Evolutionary conservation across 2,329 filamentous ascomycete genomes (phyloP).

Genomic region (Domatiomyces globalis): DNA sequence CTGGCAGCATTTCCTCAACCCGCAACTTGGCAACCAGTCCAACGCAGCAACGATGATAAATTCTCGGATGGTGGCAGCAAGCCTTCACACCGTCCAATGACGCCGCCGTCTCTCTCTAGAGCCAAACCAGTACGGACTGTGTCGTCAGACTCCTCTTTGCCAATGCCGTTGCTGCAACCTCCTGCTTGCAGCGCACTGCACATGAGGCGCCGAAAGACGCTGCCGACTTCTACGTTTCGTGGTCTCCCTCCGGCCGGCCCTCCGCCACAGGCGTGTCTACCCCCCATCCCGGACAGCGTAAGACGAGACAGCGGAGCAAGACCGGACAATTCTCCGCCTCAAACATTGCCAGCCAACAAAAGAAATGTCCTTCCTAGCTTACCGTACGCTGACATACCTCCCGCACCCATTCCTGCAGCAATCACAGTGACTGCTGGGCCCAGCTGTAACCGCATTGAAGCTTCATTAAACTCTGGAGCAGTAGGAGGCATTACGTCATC

Average conservation of each 20-base stretch:
- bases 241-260: not conserved
- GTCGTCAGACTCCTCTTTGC: not conserved
- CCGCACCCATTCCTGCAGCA: not conserved
- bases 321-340: not conserved
- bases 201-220: not conserved
- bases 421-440: not conserved
- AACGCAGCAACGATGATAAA: not conserved
- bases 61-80: not conserved
- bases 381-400: not conserved
- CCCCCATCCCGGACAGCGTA: not conserved
- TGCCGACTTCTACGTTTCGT: not conserved
- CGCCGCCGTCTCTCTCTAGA: not conserved
- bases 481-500: not conserved
- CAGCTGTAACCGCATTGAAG: not conserved
- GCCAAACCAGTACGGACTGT: not conserved
- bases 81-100: not conserved
- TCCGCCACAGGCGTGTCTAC: not conserved
- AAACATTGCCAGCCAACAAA: not conserved
- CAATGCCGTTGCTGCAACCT: not conserved
- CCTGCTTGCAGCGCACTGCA: not conserved
- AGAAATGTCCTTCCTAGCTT: not conserved
- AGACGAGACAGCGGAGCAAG: not conserved
- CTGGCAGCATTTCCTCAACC: not conserved
- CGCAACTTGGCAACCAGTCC: not conserved
- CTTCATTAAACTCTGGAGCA: not conserved